phyloP scores from a whole-genome alignment of 805 yeast genomes.

The Metschnikowia cubensis region DNA sequence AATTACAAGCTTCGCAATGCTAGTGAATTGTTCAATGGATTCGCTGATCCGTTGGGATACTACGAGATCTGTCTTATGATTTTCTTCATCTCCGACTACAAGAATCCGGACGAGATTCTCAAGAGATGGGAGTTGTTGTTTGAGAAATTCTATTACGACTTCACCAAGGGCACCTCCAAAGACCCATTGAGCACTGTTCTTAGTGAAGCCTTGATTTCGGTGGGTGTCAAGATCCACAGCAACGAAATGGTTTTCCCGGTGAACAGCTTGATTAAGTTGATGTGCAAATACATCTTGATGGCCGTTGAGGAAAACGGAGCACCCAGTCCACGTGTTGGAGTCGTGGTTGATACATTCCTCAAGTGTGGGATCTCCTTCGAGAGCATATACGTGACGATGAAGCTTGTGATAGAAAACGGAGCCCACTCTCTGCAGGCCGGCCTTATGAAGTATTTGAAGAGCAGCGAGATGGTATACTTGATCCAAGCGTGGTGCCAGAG shows the following conservation, averaged over 20 bases:
- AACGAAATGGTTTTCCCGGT: conserved; percentile 82
- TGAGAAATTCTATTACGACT: conserved; percentile 43
- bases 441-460: conserved; percentile 37
- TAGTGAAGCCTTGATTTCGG: conserved; percentile 36
- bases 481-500: conserved; percentile 63
- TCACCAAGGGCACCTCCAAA: conserved; percentile 16
- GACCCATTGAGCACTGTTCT: conserved; percentile 38
- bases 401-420: conserved; percentile 58
- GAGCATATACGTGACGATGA: conserved; percentile 60
- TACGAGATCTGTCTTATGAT: conserved; percentile 75
- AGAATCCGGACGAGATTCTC: conserved; percentile 77
- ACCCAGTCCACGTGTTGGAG: conserved; percentile 44
- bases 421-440: conserved; percentile 49
- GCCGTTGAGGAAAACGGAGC: conserved; percentile 31
- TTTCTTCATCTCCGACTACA: conserved; percentile 79
- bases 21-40: conserved; percentile 78
- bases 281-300: conserved; percentile 49
- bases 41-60: conserved; percentile 83
- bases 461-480: conserved; percentile 57
- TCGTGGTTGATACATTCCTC: conserved; percentile 57
- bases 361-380: conserved; percentile 62
- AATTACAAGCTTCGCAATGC: conserved; percentile 64
- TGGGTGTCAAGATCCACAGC: conserved; percentile 62
- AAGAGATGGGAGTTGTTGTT: conserved; percentile 77
- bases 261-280: conserved; percentile 60